Percentiles rank a stretch among this genome's conserved stretches.
phyloP scores from a whole-genome alignment of 352 stramenopile species.

The Thalassiosira oceanica region DNA sequence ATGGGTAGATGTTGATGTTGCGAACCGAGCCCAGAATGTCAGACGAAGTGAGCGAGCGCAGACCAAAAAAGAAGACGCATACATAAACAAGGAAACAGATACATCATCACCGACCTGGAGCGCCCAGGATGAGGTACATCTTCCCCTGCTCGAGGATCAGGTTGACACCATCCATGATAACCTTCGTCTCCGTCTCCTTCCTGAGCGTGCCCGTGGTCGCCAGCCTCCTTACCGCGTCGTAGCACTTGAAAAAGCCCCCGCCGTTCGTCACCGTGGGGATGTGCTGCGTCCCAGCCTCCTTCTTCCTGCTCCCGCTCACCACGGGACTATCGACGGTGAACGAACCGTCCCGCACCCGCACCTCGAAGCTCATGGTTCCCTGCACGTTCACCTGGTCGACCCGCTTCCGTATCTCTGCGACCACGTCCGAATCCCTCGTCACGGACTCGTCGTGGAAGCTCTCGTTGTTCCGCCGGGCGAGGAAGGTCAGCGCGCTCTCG shows the following conservation, averaged over 20 bases:
- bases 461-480: too few species aligned
- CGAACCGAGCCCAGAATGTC: too few species aligned
- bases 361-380: constrained; percentile 19
- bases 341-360: constrained; percentile 18
- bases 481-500: too few species aligned
- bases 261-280: constrained; percentile 19
- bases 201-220: constrained; percentile 2
- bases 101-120: too few species aligned
- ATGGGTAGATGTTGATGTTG: too few species aligned
- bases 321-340: constrained; percentile 21
- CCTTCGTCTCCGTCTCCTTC: constrained; percentile 20
- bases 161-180: constrained; percentile 48
- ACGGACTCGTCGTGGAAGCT: too few species aligned
- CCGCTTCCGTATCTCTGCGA: too few species aligned
- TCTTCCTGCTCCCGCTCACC: background rate
- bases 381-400: too few species aligned
- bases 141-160: constrained; percentile 48
- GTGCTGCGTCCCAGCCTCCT: background rate
- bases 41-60: too few species aligned
- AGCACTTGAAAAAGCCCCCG: constrained; percentile 5
- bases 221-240: constrained; percentile 9
- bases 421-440: too few species aligned
- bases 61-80: too few species aligned
- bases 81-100: too few species aligned
- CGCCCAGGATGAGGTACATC: constrained; percentile 60